Percentiles rank a stretch among this genome's conserved stretches.
Conservation (phyloP, 352 stramenopile genomes). For the Phytophthora ramorum region DNA sequence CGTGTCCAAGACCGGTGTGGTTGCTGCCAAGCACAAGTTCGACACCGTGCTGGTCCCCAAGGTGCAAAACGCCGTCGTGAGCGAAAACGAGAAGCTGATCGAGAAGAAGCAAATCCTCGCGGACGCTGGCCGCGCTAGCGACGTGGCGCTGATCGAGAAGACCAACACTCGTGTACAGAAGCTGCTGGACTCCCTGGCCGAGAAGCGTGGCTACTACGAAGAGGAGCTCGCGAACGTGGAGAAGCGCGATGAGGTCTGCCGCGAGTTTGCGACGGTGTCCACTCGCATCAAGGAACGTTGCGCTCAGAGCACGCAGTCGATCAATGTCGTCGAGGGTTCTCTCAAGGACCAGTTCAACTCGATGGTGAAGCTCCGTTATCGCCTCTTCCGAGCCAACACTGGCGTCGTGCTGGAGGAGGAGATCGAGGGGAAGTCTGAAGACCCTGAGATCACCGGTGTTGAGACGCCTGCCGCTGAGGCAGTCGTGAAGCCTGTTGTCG, state of each 20-base stretch:
- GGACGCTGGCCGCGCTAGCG: constrained; percentile 56
- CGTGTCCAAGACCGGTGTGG: constrained; percentile 69
- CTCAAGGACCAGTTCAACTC: constrained; percentile 82
- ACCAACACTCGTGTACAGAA: constrained; percentile 71
- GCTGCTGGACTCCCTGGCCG: constrained; percentile 68
- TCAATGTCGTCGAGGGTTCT: constrained; percentile 80
- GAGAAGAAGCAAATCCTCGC: constrained; percentile 80
- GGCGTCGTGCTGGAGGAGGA: constrained; percentile 48
- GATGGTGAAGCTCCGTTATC: constrained; percentile 75
- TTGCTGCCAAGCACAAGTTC: constrained; percentile 74
- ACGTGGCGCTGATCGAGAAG: constrained; percentile 81
- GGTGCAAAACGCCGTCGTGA: constrained; percentile 71
- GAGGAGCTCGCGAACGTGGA: constrained; percentile 78
- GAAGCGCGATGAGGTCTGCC: constrained; percentile 78
- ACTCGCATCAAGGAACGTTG: constrained; percentile 82
- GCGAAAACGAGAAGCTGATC: constrained; percentile 83
- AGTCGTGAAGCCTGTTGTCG: constrained; percentile 18
- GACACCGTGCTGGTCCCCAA: constrained; percentile 76
- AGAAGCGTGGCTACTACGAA: constrained; percentile 82
- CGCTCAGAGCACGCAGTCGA: constrained; percentile 71
- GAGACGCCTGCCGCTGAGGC: constrained; percentile 27
- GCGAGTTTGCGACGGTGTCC: constrained; percentile 79
- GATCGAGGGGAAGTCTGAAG: constrained; percentile 40
- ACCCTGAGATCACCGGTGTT: constrained; percentile 41
- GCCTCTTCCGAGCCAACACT: constrained; percentile 73